These are phyloP conservation scores for Herpetospermum pedunculosum DNA, from an alignment of 306 rosid genomes.

Conservation along the genomic window DNA sequence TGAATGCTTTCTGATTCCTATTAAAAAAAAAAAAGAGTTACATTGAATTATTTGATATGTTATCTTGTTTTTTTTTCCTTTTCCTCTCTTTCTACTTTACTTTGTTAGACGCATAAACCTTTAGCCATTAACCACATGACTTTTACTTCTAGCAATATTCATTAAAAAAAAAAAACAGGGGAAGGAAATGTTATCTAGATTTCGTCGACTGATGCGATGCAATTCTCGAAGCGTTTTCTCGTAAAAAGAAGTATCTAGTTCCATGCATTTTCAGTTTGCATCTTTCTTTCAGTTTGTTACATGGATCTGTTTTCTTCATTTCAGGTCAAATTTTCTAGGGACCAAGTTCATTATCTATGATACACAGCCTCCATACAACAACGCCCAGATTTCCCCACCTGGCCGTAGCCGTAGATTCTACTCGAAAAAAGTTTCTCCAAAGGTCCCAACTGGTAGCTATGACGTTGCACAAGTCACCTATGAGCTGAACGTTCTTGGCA, in stretches of 20 bases:
- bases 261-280: not conserved
- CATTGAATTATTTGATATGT: not conserved
- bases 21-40: no score
- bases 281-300: not conserved
- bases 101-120: not conserved
- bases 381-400: constrained; percentile 44
- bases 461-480: constrained; percentile 85
- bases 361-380: constrained; percentile 63
- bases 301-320: not conserved
- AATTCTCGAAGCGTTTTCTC: not conserved
- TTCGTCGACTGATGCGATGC: not conserved
- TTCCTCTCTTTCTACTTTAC: not conserved
- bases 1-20: no score
- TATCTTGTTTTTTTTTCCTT: not conserved
- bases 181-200: not conserved
- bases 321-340: constrained; percentile 93
- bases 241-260: not conserved
- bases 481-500: constrained; percentile 81
- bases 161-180: not conserved
- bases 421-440: constrained; percentile 83
- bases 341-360: constrained; percentile 80
- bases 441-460: constrained; percentile 86
- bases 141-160: not conserved
- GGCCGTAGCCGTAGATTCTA: constrained; percentile 80
- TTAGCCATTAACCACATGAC: not conserved